Evolutionary conservation across 2,329 filamentous ascomycete species (phyloP), one percentile per base, ranked within the genome.

Genomic region (Lecanicillium sp.): DNA sequence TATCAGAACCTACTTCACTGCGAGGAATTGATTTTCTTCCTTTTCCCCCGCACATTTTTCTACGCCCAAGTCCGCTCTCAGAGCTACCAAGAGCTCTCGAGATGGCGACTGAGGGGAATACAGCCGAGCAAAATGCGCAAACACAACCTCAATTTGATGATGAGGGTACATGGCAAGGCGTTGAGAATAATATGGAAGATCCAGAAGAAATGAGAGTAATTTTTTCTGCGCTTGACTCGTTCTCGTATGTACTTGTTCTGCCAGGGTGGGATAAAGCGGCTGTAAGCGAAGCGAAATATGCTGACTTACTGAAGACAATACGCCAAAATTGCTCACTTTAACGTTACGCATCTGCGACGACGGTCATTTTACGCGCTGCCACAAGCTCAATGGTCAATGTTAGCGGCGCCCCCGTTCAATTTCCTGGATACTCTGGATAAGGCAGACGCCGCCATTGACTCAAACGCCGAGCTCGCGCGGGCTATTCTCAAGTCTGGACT

Each of bases 311-410:
- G 45, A 56, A 94, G 89, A 47, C 87, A 90, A 67, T 96, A 96
- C 64, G 84, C 87, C 54, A 86, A 84, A 58, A 79, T 83, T 20
- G 86, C 90, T 5, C 91, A 97, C 64, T 86, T 86, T 69, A 94
- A 95, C 66, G 84, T 87, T 54, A 97, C 91, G 4, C 91, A 97
- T 65, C 77, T 90, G 15, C 84, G 93, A 19, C 83, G 94, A 23
- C 90, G 93, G 65, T 86, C 89, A 12, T 96, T 98, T 67, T 98
- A 97, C 65, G 87, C 90, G 8, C 75, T 98, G 5, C 89, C 91
- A 1, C 81, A 84, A 50, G 72, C 77, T 2, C 90, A 98, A 63
- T 93, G 89, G 83, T 79, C 86, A 59, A 77, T 95, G 61, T 78
- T 98, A 1, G 83, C 89, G 0, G 77, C 77, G 4, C 83, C 87